phyloP scores from a whole-genome alignment of 768 basidiomycete genomes.

The Lentinula sp. region DNA sequence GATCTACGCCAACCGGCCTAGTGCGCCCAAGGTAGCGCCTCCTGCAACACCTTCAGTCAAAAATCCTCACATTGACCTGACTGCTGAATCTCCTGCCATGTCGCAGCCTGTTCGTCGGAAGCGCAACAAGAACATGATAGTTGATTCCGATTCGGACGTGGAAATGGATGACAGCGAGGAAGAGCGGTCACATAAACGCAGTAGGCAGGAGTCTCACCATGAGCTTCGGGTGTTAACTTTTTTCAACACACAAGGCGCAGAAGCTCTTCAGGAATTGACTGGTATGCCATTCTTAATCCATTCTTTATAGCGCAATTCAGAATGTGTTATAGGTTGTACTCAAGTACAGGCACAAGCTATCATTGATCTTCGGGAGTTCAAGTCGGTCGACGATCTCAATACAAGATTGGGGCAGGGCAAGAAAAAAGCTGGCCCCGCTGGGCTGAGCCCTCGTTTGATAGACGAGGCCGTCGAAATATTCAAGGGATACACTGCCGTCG shows the following conservation, averaged over 20 bases:
- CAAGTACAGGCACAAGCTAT: conserved; percentile 77
- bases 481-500: conserved; percentile 80
- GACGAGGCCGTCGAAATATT: conserved; percentile 87
- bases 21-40: conserved; percentile 31
- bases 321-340: conserved; percentile 55
- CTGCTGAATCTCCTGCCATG: conserved; percentile 24
- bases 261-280: conserved; percentile 69
- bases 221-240: conserved; percentile 56
- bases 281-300: conserved; percentile 36
- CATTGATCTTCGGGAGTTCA: conserved; percentile 74
- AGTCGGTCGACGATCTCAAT: conserved; percentile 68
- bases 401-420: conserved; percentile 77
- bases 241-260: conserved; percentile 57
- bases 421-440: conserved; percentile 76
- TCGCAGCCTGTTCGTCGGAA: conserved; percentile 43
- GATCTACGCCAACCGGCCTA: conserved; percentile 67
- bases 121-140: conserved; percentile 52
- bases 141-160: conserved; percentile 60
- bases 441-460: conserved; percentile 86
- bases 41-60: conserved; percentile 31
- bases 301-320: neutral
- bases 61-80: conserved; percentile 32
- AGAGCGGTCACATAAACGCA: conserved; percentile 22
- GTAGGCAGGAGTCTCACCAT: conserved; percentile 28
- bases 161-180: conserved; percentile 44